These are phyloP conservation scores for Tolypocladium capitatum DNA, from an alignment of 2,329 filamentous ascomycete genomes.

Conservation along the genomic window DNA sequence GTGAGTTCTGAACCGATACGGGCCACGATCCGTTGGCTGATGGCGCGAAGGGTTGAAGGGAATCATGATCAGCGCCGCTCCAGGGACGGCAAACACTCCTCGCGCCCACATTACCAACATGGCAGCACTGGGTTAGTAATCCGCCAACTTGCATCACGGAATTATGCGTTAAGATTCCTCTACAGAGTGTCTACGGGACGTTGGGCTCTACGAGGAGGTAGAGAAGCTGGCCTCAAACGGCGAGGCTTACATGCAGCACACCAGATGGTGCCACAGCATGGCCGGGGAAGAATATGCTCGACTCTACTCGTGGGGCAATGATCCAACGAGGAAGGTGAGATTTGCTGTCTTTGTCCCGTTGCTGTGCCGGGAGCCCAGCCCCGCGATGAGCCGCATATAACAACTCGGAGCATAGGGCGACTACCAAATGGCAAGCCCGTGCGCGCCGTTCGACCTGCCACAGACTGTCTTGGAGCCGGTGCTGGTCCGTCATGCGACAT, in stretches of 20 bases:
- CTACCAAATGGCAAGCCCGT: constrained; percentile 28
- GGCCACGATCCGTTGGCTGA: too few species aligned
- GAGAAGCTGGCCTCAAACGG: constrained; percentile 16
- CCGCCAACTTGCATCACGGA: background rate
- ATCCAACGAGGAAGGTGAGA: constrained; percentile 26
- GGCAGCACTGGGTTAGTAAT: constrained; percentile 29
- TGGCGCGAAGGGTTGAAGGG: constrained; percentile 29
- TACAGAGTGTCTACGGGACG: constrained; percentile 37
- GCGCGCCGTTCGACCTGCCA: constrained; percentile 26
- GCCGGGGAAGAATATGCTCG: constrained; percentile 37
- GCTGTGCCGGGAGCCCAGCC: too few species aligned
- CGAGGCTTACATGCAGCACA: constrained; percentile 30
- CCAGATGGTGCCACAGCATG: constrained; percentile 39
- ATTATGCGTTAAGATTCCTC: too few species aligned
- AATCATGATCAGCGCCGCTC: constrained; percentile 35
- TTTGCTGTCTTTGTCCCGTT: too few species aligned
- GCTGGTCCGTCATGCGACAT: constrained; percentile 22
- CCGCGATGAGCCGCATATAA: too few species aligned
- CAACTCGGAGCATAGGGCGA: constrained; percentile 18
- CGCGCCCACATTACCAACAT: constrained; percentile 49
- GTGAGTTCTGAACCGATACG: too few species aligned
- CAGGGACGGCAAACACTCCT: constrained; percentile 41
- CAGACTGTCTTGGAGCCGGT: constrained; percentile 29
- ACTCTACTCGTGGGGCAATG: constrained; percentile 36
- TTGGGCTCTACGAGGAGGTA: constrained; percentile 29